Percentiles rank a stretch among this genome's conserved stretches.
phyloP scores from a whole-genome alignment of 768 basidiomycete genomes.

The Ephemerocybe angulata region DNA sequence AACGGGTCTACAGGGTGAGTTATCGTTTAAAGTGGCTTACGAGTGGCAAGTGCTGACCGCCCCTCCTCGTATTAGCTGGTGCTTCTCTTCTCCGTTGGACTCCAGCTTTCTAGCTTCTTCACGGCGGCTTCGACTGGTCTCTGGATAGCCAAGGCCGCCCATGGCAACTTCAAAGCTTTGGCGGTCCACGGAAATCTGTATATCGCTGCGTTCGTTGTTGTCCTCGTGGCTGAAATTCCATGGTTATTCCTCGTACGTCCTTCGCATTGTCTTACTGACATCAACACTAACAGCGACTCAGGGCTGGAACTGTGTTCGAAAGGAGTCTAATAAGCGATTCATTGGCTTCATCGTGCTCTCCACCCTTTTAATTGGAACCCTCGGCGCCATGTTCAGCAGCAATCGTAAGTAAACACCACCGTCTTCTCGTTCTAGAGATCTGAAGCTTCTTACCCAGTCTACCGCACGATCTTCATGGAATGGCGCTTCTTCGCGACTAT shows the following conservation, averaged over 20 bases:
- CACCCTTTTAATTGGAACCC: conserved; percentile 33
- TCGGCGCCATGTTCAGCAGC: conserved; percentile 41
- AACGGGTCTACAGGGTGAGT: conserved; percentile 48
- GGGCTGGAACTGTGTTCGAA: conserved; percentile 49
- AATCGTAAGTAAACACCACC: conserved; percentile 36
- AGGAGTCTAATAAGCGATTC: conserved; percentile 40
- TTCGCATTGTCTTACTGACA: not conserved
- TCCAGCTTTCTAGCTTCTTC: conserved; percentile 51
- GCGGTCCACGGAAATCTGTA: conserved; percentile 33
- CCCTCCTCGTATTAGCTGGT: conserved; percentile 32
- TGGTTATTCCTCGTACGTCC: conserved; percentile 43
- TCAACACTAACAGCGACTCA: conserved; percentile 16
- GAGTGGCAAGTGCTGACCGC: not conserved
- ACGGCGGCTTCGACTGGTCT: conserved; percentile 40
- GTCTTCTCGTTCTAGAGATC: not conserved
- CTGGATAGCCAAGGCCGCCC: conserved; percentile 49
- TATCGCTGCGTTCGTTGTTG: conserved; percentile 38
- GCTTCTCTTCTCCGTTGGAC: conserved; percentile 42
- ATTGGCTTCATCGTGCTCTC: conserved; percentile 36
- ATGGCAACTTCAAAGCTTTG: conserved; percentile 29
- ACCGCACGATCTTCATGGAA: conserved; percentile 37
- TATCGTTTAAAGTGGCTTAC: not conserved
- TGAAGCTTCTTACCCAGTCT: conserved; percentile 27
- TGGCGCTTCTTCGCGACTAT: conserved; percentile 51
- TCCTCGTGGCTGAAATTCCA: conserved; percentile 40